Evolutionary conservation across 768 basidiomycete genomes (phyloP), one percentile per base, ranked within the genome.

Genomic region (Leccinum rimulosum): DNA sequence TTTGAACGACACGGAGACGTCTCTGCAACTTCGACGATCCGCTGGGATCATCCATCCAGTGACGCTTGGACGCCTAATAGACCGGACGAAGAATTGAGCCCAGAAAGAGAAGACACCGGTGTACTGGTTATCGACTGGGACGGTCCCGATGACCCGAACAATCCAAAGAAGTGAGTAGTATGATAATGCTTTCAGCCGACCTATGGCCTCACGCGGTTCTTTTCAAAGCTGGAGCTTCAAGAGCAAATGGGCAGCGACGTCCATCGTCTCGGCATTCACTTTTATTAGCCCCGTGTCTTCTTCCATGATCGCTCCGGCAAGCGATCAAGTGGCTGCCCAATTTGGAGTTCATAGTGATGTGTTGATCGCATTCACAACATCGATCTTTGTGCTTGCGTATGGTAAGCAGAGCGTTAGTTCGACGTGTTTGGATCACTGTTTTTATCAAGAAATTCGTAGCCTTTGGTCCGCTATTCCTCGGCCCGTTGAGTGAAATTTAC

Each of bases 241-340:
- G 30, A 75, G 74, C 64, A 89, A 87, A 77, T 88, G 87, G 88
- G 80, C 77, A 0, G 83, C 83, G 0, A 87, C 85, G 0, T 62
- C 79, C n/a, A 77, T 88, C 30, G 82, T 88, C 0, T 88, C 88
- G 0, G 75, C 78, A 0, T 90, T 87, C 67, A 86, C 88, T 0
- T 86, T 89, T 66, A 86, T 89, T 36, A 78, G 77, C 7, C 86
- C 88, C 0, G 76, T 91, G 0, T 84, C 88, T 0, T 92, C 90
- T 4, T 82, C 88, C 4, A 89, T 89, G 84, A 75, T 90, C 1
- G 85, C 90, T 0, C 89, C 89, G 0, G 89, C 88, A 0, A 74
- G 78, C 0, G 59, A 62, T 4, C 78, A 83, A 54, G 64, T 92
- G 0, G 84, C 77, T 3, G 58, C 68, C 3, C 70, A 83, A 19